Conservation (phyloP, 2,329 filamentous ascomycete genomes). For the Mollisiaceae sp. region DNA sequence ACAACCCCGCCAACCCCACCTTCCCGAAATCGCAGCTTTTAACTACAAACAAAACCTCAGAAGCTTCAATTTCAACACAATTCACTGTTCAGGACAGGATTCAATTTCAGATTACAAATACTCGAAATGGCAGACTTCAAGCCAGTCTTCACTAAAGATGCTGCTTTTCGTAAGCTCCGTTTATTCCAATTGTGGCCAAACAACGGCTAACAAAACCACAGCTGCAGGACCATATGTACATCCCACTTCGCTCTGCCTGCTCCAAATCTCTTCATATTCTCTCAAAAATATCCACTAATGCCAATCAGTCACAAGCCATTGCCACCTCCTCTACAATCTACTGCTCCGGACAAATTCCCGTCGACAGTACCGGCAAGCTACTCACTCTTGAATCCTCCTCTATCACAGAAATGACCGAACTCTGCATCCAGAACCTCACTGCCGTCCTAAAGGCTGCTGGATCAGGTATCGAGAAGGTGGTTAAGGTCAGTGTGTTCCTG, state of each 20-base stretch:
- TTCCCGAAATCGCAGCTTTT: constrained; percentile 1
- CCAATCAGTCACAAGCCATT: constrained; percentile 64
- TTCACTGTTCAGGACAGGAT: constrained; percentile 4
- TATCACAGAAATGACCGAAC: constrained; percentile 68
- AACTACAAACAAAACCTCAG: constrained; percentile 6
- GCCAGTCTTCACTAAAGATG: constrained; percentile 42
- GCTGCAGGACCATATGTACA: constrained; percentile 40
- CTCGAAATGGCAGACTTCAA: constrained; percentile 42
- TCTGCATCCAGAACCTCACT: constrained; percentile 79
- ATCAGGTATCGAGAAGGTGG: constrained; percentile 77
- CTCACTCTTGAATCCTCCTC: constrained; percentile 56
- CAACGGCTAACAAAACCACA: constrained; percentile 18
- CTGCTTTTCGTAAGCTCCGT: constrained; percentile 41
- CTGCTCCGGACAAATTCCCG: constrained; percentile 61
- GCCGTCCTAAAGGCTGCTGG: constrained; percentile 86
- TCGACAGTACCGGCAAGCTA: constrained; percentile 39
- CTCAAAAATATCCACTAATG: constrained; percentile 11
- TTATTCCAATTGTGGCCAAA: not conserved
- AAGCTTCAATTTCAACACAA: constrained; percentile 3
- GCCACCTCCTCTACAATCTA: constrained; percentile 69
- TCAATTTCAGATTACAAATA: constrained; percentile 7
- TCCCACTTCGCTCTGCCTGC: constrained; percentile 3
- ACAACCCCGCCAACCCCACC: constrained; percentile 15
- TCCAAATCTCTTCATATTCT: constrained; percentile 10
- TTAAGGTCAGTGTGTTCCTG: constrained; percentile 90